Percentiles rank a stretch among this genome's conserved stretches.
phyloP scores from a whole-genome alignment of 257 asterid species.

The Solanum clarkiae region DNA sequence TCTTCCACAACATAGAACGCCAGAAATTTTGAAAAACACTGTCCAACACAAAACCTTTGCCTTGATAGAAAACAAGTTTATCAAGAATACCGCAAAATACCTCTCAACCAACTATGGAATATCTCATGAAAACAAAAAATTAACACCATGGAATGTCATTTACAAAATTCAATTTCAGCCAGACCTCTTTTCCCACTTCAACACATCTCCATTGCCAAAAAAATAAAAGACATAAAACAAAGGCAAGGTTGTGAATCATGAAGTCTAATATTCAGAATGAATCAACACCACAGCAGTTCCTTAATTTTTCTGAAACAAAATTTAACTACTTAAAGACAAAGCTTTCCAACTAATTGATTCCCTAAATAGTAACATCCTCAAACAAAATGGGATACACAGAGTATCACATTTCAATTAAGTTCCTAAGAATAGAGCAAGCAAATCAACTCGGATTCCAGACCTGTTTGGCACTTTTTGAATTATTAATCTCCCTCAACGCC shows the following conservation, averaged over 20 bases:
- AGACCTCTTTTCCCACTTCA: neutral
- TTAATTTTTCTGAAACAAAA: neutral
- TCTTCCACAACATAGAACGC: neutral
- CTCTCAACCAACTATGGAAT: neutral
- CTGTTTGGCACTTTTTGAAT: constrained; percentile 48
- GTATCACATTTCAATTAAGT: neutral
- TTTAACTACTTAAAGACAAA: neutral
- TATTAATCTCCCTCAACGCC: constrained; percentile 35
- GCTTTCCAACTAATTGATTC: neutral
- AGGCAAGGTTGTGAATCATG: neutral
- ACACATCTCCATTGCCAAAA: neutral
- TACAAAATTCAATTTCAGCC: neutral
- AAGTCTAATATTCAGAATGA: neutral
- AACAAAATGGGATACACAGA: neutral
- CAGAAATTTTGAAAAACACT: neutral
- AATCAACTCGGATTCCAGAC: constrained; percentile 9
- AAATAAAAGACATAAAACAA: neutral
- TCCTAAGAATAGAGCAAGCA: neutral
- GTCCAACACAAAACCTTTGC: neutral
- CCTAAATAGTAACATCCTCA: neutral
- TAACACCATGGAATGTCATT: neutral
- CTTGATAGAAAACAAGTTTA: neutral
- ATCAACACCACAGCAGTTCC: neutral
- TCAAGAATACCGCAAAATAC: neutral
- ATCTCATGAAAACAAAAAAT: neutral